Evolutionary conservation across 1,284 basidiomycete species (phyloP).

Genomic region (Ustanciosporium gigantosporum): DNA sequence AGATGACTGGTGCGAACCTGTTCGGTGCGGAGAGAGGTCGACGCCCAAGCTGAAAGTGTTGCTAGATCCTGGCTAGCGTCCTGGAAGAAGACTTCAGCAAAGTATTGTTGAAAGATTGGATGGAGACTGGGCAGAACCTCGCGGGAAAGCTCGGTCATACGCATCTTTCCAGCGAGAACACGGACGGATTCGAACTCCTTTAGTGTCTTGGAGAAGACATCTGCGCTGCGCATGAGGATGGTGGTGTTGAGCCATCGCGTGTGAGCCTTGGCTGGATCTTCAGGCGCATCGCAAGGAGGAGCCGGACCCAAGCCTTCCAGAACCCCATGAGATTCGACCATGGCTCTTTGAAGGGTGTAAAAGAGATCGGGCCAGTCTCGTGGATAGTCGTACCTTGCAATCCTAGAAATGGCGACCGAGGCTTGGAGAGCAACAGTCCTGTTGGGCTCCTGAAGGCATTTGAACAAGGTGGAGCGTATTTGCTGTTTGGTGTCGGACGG

Average conservation of each 20-base stretch:
- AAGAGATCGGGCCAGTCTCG: constrained; percentile 55
- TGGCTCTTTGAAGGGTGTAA: constrained; percentile 40
- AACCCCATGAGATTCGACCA: constrained; percentile 41
- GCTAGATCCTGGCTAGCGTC: constrained; percentile 13
- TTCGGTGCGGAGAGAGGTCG: constrained; percentile 31
- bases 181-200: constrained; percentile 56
- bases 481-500: constrained; percentile 43
- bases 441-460: constrained; percentile 51
- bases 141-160: constrained; percentile 57
- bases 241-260: constrained; percentile 30
- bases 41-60: constrained; percentile 42
- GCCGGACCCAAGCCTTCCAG: constrained; percentile 19
- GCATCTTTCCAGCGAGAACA: constrained; percentile 55
- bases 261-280: constrained; percentile 7
- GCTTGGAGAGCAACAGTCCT: constrained; percentile 53
- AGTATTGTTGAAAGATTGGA: constrained; percentile 52
- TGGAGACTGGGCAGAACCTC: constrained; percentile 51
- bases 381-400: constrained; percentile 57
- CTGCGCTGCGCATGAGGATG: constrained; percentile 48
- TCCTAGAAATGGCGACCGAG: constrained; percentile 49
- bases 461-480: constrained; percentile 43
- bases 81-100: constrained; percentile 44
- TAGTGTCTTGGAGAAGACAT: constrained; percentile 48
- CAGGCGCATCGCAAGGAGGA: constrained; percentile 20
- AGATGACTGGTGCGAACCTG: constrained; percentile 56